Evolutionary conservation across 257 asterid species (phyloP).

Genomic region (Schizonepeta tenuifolia): DNA sequence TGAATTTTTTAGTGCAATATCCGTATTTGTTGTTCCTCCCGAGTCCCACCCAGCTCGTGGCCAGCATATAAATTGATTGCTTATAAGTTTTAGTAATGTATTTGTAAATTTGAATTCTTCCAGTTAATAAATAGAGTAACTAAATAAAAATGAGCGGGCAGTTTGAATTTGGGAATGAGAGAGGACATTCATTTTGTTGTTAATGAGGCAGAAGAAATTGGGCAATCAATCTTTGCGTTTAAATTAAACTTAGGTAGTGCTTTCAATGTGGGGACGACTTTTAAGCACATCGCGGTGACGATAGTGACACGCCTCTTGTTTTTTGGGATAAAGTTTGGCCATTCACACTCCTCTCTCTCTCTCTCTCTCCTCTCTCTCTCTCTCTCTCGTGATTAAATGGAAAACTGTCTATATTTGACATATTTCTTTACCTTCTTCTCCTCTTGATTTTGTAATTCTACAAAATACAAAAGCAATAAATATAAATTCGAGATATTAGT

Average conservation of each 20-base stretch:
- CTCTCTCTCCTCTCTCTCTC: background rate
- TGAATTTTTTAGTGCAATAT: too few species aligned
- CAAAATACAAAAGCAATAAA: too few species aligned
- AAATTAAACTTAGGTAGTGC: constrained; percentile 8
- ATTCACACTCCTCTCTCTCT: background rate
- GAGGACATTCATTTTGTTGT: background rate
- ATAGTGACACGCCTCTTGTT: constrained; percentile 35
- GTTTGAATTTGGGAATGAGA: constrained; percentile 10
- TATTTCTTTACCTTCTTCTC: too few species aligned
- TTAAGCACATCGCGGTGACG: constrained; percentile 36
- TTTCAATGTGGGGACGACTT: constrained; percentile 32
- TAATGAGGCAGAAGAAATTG: constrained; percentile 12
- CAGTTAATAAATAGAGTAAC: background rate
- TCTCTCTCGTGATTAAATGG: background rate
- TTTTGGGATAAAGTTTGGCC: constrained; percentile 12
- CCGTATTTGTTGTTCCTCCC: too few species aligned
- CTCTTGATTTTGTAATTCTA: too few species aligned
- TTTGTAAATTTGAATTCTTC: background rate
- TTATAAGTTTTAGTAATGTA: too few species aligned
- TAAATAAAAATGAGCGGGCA: background rate
- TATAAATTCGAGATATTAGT: background rate
- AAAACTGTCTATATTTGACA: too few species aligned
- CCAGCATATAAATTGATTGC: too few species aligned
- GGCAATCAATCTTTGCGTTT: constrained; percentile 29
- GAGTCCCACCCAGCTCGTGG: too few species aligned